Evolutionary conservation across 208 protist genomes (phyloP).

Genomic region (Crithidia brevicula): DNA sequence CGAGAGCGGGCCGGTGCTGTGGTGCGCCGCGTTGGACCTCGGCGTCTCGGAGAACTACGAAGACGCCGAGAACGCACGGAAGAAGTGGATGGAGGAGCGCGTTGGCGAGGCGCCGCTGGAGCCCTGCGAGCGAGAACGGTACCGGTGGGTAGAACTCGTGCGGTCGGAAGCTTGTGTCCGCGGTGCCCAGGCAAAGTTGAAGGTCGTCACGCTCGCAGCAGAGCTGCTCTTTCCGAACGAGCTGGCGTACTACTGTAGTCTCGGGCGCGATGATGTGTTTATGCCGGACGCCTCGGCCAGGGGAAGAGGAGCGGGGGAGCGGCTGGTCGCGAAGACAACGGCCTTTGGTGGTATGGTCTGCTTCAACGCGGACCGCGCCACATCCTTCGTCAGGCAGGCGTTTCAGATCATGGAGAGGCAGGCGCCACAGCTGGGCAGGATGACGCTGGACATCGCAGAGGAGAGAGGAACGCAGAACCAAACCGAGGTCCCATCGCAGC

Average conservation of each 20-base stretch:
- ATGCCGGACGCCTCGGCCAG: neutral
- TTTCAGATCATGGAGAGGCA: slow-evolving; percentile 8
- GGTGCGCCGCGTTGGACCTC: slow-evolving; percentile 11
- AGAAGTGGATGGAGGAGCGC: slow-evolving; percentile 15
- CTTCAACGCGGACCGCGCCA: slow-evolving; percentile 12
- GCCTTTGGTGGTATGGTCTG: neutral
- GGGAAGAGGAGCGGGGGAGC: no score
- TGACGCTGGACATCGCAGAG: slow-evolving; percentile 1
- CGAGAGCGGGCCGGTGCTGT: slow-evolving; percentile 20
- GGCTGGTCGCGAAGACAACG: no score
- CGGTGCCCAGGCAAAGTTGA: neutral
- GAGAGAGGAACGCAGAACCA: no score
- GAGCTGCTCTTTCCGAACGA: slow-evolving; percentile 9
- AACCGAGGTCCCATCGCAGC: neutral
- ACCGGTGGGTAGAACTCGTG: slow-evolving; percentile 11
- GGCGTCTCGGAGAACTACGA: neutral
- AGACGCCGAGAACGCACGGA: neutral
- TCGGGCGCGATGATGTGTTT: slow-evolving; percentile 5
- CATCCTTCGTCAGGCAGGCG: slow-evolving; percentile 10
- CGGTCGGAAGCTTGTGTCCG: slow-evolving; percentile 17
- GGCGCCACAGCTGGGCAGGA: neutral
- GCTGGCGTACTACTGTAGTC: slow-evolving; percentile 7
- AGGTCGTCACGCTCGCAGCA: neutral
- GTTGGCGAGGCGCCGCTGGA: neutral
- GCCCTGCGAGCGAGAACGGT: neutral